Evolutionary conservation across 768 basidiomycete genomes (phyloP).

Genomic region (Pleurotus tuber-regium): DNA sequence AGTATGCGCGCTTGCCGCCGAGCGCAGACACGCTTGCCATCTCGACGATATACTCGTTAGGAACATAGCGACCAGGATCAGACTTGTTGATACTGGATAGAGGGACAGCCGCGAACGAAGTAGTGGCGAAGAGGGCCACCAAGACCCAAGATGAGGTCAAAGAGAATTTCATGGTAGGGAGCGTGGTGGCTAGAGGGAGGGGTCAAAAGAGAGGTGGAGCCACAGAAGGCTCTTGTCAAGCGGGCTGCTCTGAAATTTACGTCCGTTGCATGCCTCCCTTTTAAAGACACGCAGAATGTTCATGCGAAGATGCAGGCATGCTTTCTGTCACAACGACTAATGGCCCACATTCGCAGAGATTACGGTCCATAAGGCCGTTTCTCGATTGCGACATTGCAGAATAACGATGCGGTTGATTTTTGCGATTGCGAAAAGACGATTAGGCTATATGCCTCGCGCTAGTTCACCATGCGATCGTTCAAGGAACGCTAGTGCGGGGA

Average conservation of each 20-base stretch:
- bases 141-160: slow-evolving; percentile 14
- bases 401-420: slow-evolving; percentile 7
- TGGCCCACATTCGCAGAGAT: neutral
- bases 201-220: slow-evolving; percentile 4
- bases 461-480: slow-evolving; percentile 3
- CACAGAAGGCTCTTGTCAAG: slow-evolving; percentile 4
- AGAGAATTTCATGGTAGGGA: slow-evolving; percentile 11
- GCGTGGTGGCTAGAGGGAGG: slow-evolving; percentile 6
- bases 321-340: slow-evolving; percentile 11
- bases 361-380: neutral
- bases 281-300: slow-evolving; percentile 10
- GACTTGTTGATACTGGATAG: slow-evolving; percentile 36
- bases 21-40: slow-evolving; percentile 40
- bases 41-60: slow-evolving; percentile 59
- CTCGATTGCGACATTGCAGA: slow-evolving; percentile 2
- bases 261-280: neutral
- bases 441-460: neutral
- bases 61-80: slow-evolving; percentile 35
- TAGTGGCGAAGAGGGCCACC: slow-evolving; percentile 26
- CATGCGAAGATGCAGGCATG: slow-evolving; percentile 6
- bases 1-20: slow-evolving; percentile 30
- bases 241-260: slow-evolving; percentile 4
- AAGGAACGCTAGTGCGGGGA: slow-evolving; percentile 2
- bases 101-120: slow-evolving; percentile 27
- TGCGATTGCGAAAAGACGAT: slow-evolving; percentile 1